Base-by-base conservation (phyloP, 208 protist species). In the Crithidia brevicula region DNA sequence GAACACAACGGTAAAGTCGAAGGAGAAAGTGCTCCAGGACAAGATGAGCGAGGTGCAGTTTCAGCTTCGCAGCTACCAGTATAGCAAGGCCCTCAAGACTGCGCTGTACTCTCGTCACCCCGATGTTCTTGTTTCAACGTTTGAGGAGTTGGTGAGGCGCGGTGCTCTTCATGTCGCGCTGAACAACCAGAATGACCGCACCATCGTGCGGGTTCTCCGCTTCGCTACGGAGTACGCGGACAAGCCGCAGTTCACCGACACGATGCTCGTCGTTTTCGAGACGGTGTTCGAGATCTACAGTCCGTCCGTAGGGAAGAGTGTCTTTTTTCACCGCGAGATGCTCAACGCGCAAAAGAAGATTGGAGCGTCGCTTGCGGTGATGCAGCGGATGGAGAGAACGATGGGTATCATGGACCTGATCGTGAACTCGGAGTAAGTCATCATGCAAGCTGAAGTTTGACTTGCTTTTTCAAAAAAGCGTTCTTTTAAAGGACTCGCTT, bases 371-470 rank as follows among this genome's bases (percentile, higher is more conserved):
- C 72, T 94, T 5, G 86, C 77, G 7, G 77, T 74, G 2, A 74
- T 94, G 50, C 71, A 87, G 42, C 51, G 76, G 3, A 90, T 94
- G 85, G 79, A 92, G 72, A 73, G 63, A 36, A 84, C 79, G 0
- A 68, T 89, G 47, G 81, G 86, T 33, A 79, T 93, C 43, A 93
- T 96, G 91, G 86, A 96, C 72, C 66, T 93, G 45, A 91, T 95
- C 40, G 83, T 92, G 25, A 82, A 92, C 45, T 71, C 66, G 13
- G 81, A 72, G 47, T 87, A 72, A 69, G 8, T n/a, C n/a, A n/a
- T n/a, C n/a, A n/a, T n/a, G n/a, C n/a, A n/a, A n/a, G n/a, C n/a
- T n/a, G n/a, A n/a, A n/a, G n/a, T n/a, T n/a, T n/a, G n/a, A n/a
- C n/a, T n/a, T n/a, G n/a, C n/a, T n/a, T n/a, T n/a, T n/a, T n/a